Percentiles rank a stretch among this genome's conserved stretches.
Conservation (phyloP, 331 rosid species). For the Phaseolus coccineus region DNA sequence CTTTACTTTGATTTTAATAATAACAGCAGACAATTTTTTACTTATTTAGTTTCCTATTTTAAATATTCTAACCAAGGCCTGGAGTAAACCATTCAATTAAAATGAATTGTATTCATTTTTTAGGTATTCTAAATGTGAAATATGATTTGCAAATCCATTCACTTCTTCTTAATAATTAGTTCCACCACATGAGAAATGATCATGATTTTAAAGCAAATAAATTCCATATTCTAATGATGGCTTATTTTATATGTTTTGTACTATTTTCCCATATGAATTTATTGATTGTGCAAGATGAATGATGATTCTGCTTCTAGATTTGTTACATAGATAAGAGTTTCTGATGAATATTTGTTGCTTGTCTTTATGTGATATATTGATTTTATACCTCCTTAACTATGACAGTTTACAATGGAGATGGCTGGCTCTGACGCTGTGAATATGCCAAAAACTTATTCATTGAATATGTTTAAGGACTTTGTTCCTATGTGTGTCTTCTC, state of each 20-base stretch:
- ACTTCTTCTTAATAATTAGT: not conserved
- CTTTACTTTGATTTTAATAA: not conserved
- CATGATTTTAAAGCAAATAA: constrained; percentile 8
- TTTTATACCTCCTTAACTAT: constrained; percentile 44
- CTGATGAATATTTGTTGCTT: constrained; percentile 19
- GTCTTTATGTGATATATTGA: constrained; percentile 12
- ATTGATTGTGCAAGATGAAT: constrained; percentile 1
- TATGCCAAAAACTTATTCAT: constrained; percentile 70
- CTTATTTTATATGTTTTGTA: not conserved
- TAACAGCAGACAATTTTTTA: not conserved
- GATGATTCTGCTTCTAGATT: constrained; percentile 31
- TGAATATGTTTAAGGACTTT: constrained; percentile 92
- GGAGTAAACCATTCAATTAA: not conserved
- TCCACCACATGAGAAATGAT: not conserved
- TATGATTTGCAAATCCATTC: constrained; percentile 11
- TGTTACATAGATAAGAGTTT: constrained; percentile 9
- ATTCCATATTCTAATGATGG: not conserved
- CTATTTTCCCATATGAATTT: not conserved
- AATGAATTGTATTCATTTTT: not conserved
- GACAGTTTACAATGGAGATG: constrained; percentile 96
- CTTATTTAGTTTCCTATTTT: not conserved
- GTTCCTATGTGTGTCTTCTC: constrained; percentile 96
- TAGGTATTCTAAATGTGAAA: not conserved
- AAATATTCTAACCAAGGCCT: not conserved
- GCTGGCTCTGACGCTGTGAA: constrained; percentile 66